Base-by-base conservation (phyloP, 495 filamentous ascomycete genomes). In the Ramalina intermedia region DNA sequence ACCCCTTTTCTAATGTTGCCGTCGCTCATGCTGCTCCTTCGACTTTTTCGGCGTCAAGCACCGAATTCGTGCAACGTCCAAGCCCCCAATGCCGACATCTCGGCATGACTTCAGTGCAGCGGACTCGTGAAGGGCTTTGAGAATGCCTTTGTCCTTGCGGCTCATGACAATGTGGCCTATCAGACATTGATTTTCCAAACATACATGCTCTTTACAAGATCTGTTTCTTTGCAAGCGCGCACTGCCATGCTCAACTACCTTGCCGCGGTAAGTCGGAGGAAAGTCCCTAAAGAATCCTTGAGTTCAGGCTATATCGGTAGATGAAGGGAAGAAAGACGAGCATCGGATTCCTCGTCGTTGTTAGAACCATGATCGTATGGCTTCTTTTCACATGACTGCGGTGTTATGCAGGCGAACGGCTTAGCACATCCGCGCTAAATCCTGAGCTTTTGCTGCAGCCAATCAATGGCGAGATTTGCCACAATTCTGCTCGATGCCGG, bases 271-370 rank as follows among this genome's bases (percentile, higher is more conserved):
- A 17, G 48, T 29, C 29, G 14, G 40, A 42, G 33, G 16, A 16
- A 26, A 41, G 37, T 23, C 69, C 81, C 69, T 78, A 71, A 84
- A 87, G 1, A 48, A 95, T 91, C 49, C 94, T 69, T 14, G 85
- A 90, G 37, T 89, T 91, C 55, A 93, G 81, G n/a, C 96, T 71
- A 13, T 95, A 72, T 48, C 94, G 87, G 54, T 90, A 93, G 52
- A 85, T 93, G 62, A 96, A 72, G 29, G 74, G 83, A 27, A 95
- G 76, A 59, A 94, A 95, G 55, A 87, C 72, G 35, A 84, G 60
- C 76, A 71, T 73, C 49, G 57, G 47, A 54, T 59, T 40, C 27
- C 3, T 37, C 17, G 26, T 44, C 26, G 18, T 44, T 26, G 26
- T 8, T 44, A 27, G 35, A 41, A 14, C 24, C 7, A 33, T 47